Evolutionary conservation across 2,329 filamentous ascomycete genomes (phyloP).

Genomic region (Ophiosphaerella herpotricha): DNA sequence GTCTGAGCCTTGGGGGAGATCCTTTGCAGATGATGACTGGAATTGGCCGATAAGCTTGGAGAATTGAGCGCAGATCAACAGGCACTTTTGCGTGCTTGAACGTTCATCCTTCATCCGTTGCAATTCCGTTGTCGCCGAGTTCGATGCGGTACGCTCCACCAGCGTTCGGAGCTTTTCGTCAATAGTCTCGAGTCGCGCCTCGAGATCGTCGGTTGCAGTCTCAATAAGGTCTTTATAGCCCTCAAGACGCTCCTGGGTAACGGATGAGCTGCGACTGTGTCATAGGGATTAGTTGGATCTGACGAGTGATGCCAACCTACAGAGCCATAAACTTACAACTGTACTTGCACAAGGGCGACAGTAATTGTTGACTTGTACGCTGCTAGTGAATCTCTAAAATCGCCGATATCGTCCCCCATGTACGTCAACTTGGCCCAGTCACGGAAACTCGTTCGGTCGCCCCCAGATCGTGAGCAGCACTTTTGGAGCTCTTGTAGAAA

Average conservation of each 20-base stretch:
- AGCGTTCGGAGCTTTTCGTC: slow-evolving; percentile 15
- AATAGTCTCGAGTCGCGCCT: slow-evolving; percentile 15
- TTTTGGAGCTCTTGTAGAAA: slow-evolving; percentile 47
- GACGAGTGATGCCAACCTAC: too few species aligned
- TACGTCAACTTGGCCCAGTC: slow-evolving; percentile 54
- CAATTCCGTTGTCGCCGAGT: slow-evolving; percentile 6
- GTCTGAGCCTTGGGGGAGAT: background rate
- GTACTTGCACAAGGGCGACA: slow-evolving; percentile 49
- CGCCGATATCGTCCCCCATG: slow-evolving; percentile 52
- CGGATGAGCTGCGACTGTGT: slow-evolving; percentile 16
- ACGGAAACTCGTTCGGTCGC: slow-evolving; percentile 48
- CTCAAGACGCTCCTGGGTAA: slow-evolving; percentile 9
- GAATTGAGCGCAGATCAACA: slow-evolving; percentile 12
- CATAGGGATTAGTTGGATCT: background rate
- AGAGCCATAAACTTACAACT: slow-evolving; percentile 41
- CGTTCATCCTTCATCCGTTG: slow-evolving; percentile 12
- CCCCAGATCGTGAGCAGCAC: slow-evolving; percentile 30
- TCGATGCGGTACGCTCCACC: slow-evolving; percentile 1
- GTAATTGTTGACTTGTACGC: slow-evolving; percentile 43
- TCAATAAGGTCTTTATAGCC: slow-evolving; percentile 16
- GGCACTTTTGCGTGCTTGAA: slow-evolving; percentile 15
- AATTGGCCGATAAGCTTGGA: slow-evolving; percentile 14
- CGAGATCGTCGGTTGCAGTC: slow-evolving; percentile 15
- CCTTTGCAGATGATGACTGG: slow-evolving; percentile 1
- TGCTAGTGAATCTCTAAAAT: slow-evolving; percentile 48